Conservation (phyloP, 148 eudicot genomes). For the Vaccinium darrowii region DNA sequence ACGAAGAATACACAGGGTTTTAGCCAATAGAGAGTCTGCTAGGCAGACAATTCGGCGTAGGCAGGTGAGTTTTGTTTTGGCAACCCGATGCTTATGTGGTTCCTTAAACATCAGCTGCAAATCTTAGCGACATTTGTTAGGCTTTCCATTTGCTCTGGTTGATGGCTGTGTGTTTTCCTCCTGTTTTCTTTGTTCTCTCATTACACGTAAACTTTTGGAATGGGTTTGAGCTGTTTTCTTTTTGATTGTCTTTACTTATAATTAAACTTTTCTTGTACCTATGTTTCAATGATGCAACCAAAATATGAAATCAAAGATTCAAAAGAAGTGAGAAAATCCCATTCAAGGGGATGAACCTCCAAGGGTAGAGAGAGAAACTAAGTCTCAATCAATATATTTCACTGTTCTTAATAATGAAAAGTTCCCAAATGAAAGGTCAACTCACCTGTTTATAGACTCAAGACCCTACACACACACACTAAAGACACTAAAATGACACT, state of each 20-base stretch:
- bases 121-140: neutral
- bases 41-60: slow-evolving; percentile 82
- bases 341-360: no score
- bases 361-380: no score
- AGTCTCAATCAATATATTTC: no score
- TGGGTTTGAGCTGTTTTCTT: neutral
- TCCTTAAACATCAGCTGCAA: neutral
- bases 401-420: no score
- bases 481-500: no score
- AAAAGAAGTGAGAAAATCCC: no score
- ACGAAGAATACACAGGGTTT: slow-evolving; percentile 57
- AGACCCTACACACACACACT: no score
- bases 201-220: neutral
- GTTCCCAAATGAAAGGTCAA: no score
- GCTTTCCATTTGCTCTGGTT: neutral
- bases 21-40: slow-evolving; percentile 91
- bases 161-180: neutral
- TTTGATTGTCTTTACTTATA: neutral
- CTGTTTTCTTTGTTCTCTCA: neutral
- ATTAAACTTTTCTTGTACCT: neutral
- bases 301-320: no score
- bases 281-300: neutral
- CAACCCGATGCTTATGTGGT: neutral
- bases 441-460: no score
- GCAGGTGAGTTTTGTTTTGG: slow-evolving; percentile 45